Evolutionary conservation across 805 yeast species (phyloP).

Genomic region (Candida sonorensis): DNA sequence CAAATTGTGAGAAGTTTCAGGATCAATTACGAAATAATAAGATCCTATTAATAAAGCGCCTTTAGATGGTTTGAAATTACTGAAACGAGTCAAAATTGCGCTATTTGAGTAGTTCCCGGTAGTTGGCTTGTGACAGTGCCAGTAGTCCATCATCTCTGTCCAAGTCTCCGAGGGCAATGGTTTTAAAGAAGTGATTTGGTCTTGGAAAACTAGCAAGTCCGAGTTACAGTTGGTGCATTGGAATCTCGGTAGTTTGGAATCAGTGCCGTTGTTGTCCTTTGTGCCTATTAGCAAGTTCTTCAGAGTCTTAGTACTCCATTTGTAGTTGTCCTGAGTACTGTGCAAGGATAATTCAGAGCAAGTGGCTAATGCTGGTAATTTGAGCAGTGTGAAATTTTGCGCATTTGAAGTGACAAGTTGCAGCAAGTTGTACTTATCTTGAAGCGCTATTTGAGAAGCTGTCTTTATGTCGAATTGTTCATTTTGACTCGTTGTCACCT

Average conservation of each 20-base stretch:
- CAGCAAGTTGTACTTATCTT: too few species aligned
- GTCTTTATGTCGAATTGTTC: too few species aligned
- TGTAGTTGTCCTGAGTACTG: constrained; percentile 11
- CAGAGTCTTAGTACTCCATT: constrained; percentile 20
- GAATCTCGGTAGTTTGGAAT: too few species aligned
- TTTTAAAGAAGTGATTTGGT: constrained; percentile 25
- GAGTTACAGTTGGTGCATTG: not conserved
- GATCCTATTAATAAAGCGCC: constrained; percentile 47
- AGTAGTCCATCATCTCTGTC: constrained; percentile 93
- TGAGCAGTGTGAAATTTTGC: not conserved
- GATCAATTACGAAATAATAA: constrained; percentile 42
- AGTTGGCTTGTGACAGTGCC: constrained; percentile 91
- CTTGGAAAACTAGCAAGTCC: constrained; percentile 15
- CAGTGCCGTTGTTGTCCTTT: too few species aligned
- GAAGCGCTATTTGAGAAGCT: too few species aligned
- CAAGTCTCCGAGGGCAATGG: constrained; percentile 90
- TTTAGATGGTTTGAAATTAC: constrained; percentile 36
- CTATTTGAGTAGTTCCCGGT: constrained; percentile 13
- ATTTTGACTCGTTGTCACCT: not conserved
- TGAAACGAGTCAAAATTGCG: constrained; percentile 27
- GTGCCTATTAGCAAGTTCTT: too few species aligned
- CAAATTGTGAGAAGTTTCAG: constrained; percentile 9
- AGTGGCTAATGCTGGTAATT: not conserved
- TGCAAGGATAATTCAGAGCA: constrained; percentile 4
- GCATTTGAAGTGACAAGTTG: not conserved